phyloP scores from a whole-genome alignment of 169 alveolate genomes.

The Eimeria necatrix region DNA sequence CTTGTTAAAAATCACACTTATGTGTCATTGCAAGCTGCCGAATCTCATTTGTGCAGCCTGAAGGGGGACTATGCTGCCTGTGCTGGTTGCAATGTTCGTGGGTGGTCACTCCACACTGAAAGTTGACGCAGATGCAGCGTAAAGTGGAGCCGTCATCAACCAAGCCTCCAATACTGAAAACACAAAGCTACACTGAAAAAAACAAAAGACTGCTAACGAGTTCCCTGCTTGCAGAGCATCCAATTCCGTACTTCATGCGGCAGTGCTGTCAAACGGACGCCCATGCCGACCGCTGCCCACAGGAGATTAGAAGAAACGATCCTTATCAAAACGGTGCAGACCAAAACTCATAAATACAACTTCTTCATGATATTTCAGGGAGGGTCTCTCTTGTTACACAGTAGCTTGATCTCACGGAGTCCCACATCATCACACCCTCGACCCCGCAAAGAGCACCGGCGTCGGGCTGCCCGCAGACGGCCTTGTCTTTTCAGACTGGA shows the following conservation, averaged over 20 bases:
- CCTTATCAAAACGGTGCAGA: background rate
- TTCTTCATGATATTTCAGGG: background rate
- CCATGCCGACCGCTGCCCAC: slow-evolving; percentile 17
- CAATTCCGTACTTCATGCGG: background rate
- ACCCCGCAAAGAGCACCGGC: background rate
- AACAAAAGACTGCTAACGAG: no score
- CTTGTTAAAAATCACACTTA: no score
- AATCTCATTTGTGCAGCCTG: no score
- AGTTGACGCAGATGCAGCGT: no score
- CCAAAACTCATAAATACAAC: background rate
- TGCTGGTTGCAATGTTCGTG: no score
- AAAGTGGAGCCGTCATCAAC: no score
- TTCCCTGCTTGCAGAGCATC: background rate
- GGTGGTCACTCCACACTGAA: no score
- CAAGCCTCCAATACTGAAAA: no score
- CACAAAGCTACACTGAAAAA: no score
- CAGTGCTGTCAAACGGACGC: background rate
- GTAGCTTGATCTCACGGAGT: no score
- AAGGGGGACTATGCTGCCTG: no score
- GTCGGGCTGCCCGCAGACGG: background rate
- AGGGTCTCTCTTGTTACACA: background rate
- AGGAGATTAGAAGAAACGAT: background rate
- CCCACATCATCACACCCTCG: background rate
- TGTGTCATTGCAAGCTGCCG: no score
- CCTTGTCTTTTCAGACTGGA: background rate